A percentile compares a stretch with the other conserved stretches of the same genome.
Evolutionary conservation across 768 basidiomycete genomes (phyloP).

Genomic region (Filobasidium floriforme): DNA sequence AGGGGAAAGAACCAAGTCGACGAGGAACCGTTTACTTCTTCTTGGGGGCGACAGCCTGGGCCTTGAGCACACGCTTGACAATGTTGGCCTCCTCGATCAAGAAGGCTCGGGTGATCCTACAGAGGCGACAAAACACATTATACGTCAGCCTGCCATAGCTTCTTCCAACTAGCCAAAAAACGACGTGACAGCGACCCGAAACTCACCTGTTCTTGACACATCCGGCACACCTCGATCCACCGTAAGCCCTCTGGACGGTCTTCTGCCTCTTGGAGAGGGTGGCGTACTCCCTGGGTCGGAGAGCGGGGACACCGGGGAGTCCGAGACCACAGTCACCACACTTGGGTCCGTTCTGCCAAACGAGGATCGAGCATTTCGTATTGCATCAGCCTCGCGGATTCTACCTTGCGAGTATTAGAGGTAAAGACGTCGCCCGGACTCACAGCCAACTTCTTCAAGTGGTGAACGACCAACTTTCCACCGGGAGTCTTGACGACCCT

Average conservation of each 20-base stretch:
- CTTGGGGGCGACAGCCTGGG: constrained; percentile 51
- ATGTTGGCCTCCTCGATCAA: constrained; percentile 99
- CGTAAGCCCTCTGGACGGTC: constrained; percentile 91
- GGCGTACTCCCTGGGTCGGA: constrained; percentile 91
- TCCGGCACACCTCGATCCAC: constrained; percentile 90
- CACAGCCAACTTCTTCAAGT: constrained; percentile 83
- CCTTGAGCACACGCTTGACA: constrained; percentile 98
- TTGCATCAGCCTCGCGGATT: background rate
- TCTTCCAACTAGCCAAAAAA: background rate
- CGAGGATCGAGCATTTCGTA: background rate
- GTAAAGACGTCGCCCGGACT: constrained; percentile 29
- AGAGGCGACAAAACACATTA: background rate
- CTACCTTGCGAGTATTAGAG: background rate
- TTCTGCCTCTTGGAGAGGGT: constrained; percentile 95
- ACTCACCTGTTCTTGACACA: constrained; percentile 90
- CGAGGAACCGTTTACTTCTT: constrained; percentile 25
- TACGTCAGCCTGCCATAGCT: background rate
- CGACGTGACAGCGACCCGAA: background rate
- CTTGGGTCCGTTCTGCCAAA: constrained; percentile 62
- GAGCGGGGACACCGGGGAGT: constrained; percentile 90
- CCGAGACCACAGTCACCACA: constrained; percentile 97
- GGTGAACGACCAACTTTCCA: constrained; percentile 95
- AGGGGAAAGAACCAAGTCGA: background rate
- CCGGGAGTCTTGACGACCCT: constrained; percentile 97
- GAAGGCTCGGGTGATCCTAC: constrained; percentile 94